These are phyloP conservation scores for Castanospermum australe DNA, from an alignment of 306 rosid genomes.

Conservation along the genomic window DNA sequence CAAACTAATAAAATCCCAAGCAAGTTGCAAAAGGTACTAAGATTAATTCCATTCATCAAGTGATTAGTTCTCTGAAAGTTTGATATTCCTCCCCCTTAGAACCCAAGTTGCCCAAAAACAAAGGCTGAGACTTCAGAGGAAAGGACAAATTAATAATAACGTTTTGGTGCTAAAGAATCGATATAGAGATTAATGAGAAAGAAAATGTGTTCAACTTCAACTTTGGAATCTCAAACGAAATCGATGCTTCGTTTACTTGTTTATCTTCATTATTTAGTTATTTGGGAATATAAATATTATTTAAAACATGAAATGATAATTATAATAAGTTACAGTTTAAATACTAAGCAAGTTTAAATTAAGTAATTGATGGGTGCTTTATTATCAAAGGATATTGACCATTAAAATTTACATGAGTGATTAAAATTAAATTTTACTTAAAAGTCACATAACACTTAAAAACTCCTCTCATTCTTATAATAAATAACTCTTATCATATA, in stretches of 20 bases:
- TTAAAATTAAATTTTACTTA: too few species aligned
- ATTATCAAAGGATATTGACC: too few species aligned
- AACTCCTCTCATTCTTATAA: too few species aligned
- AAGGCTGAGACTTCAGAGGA: not conserved
- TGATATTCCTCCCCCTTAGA: not conserved
- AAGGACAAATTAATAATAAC: not conserved
- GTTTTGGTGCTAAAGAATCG: not conserved
- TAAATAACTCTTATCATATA: too few species aligned
- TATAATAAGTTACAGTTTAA: too few species aligned
- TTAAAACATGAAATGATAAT: not conserved
- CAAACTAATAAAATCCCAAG: not conserved
- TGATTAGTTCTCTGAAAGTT: not conserved
- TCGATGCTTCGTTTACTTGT: not conserved
- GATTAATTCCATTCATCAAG: not conserved
- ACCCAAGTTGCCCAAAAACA: constrained; percentile 4
- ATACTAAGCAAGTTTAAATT: too few species aligned
- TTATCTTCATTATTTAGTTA: not conserved
- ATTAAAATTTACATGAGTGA: too few species aligned
- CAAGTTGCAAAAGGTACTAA: not conserved
- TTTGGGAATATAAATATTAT: not conserved
- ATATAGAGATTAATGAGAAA: not conserved
- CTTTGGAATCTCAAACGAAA: not conserved
- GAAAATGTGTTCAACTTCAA: not conserved
- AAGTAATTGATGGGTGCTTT: too few species aligned
- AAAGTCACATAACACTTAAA: too few species aligned